These are phyloP conservation scores for Clarkia xantiana DNA, from an alignment of 345 rosid species.

Conservation along the genomic window DNA sequence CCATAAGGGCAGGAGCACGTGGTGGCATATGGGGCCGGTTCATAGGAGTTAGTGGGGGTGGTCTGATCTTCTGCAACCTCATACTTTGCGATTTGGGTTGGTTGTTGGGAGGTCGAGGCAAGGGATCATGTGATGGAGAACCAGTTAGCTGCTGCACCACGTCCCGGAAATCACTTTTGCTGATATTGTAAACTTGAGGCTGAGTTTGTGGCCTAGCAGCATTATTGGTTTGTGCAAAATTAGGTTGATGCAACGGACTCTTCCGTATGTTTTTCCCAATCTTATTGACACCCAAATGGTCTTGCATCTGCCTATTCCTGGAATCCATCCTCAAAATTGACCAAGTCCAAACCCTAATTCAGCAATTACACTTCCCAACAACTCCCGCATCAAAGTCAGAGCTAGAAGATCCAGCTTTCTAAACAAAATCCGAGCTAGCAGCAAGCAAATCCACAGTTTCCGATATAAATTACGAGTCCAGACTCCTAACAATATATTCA, in stretches of 20 bases:
- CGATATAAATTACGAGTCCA: too few relatives aligned
- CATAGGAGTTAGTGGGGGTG: constrained; percentile 59
- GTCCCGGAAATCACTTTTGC: constrained; percentile 78
- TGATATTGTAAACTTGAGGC: constrained; percentile 82
- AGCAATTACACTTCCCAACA: not conserved
- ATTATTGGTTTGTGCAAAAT: constrained; percentile 22
- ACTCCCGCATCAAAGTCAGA: too few relatives aligned
- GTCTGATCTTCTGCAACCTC: constrained; percentile 76
- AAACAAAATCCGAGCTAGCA: too few relatives aligned
- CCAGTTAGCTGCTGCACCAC: constrained; percentile 90
- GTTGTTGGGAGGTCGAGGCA: constrained; percentile 67
- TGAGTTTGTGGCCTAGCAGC: constrained; percentile 61
- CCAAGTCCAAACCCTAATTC: not conserved
- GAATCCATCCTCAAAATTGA: constrained; percentile 43
- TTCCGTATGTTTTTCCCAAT: constrained; percentile 67
- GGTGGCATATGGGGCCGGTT: constrained; percentile 40
- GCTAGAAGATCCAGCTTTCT: too few relatives aligned
- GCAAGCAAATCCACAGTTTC: too few relatives aligned
- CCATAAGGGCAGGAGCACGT: constrained; percentile 19
- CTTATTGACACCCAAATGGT: constrained; percentile 80
- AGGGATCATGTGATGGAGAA: constrained; percentile 59
- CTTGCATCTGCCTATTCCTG: constrained; percentile 46
- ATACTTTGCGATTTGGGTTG: constrained; percentile 61
- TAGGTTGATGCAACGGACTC: constrained; percentile 80
- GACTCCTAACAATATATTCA: too few relatives aligned